A percentile compares a stretch with the other conserved stretches of the same genome.
These are phyloP conservation scores for Suhomyces anneliseae DNA, from an alignment of 1,139 yeast genomes.

Conservation along the genomic window DNA sequence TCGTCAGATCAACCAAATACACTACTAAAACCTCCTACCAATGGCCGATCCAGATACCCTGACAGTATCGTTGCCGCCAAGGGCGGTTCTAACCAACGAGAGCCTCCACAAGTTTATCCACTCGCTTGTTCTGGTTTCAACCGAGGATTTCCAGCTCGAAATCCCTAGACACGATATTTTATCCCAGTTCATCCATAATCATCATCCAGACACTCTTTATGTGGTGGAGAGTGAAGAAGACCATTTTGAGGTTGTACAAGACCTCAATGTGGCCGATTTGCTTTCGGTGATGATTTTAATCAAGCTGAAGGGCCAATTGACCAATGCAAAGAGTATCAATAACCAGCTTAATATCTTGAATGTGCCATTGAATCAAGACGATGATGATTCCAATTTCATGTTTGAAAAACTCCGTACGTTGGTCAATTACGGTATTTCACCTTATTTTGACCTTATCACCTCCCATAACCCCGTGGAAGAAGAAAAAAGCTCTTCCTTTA, in stretches of 20 bases:
- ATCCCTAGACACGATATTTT: conserved; percentile 4
- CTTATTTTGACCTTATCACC: conserved; percentile 36
- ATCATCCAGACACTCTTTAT: conserved; percentile 23
- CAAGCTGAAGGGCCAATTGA: conserved; percentile 42
- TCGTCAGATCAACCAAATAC: background rate
- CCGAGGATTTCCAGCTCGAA: conserved; percentile 8
- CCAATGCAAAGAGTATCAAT: conserved; percentile 24
- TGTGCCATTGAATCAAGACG: conserved; percentile 31
- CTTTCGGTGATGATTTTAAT: conserved; percentile 36
- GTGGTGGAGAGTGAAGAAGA: conserved; percentile 18
- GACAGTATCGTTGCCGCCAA: conserved; percentile 36
- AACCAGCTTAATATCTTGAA: conserved; percentile 42
- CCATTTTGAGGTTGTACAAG: conserved; percentile 19
- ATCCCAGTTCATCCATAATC: conserved; percentile 17
- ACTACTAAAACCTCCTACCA: background rate
- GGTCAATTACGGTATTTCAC: conserved; percentile 46
- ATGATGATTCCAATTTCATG: conserved; percentile 24
- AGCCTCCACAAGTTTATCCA: conserved; percentile 13
- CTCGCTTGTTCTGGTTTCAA: conserved; percentile 11
- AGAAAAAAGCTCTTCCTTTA: conserved; percentile 26
- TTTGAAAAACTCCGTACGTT: conserved; percentile 62
- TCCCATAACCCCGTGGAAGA: conserved; percentile 15
- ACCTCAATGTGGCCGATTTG: conserved; percentile 9
- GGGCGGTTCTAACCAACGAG: conserved; percentile 62
- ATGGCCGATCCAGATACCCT: conserved; percentile 58